Evolutionary conservation across 1,284 basidiomycete genomes (phyloP).

Genomic region (Coniferiporia sulphurascens): DNA sequence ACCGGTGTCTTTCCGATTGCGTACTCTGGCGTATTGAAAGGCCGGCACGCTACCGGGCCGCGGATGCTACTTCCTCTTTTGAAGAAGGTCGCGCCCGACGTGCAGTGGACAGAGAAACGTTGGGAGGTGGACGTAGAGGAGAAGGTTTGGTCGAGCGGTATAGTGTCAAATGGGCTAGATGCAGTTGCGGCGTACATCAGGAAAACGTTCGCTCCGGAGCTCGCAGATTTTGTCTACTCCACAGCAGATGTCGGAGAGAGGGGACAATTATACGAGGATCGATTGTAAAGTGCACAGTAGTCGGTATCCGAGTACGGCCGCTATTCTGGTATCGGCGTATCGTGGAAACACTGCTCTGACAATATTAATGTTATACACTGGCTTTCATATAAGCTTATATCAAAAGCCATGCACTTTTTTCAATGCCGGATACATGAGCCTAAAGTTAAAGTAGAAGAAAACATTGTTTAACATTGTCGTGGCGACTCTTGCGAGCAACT

Average conservation of each 20-base stretch:
- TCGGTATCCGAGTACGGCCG: too few relatives aligned
- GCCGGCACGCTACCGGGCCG: neutral
- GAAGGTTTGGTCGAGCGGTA: slow-evolving; percentile 3
- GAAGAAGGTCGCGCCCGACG: neutral
- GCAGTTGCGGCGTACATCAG: neutral
- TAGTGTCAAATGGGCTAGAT: neutral
- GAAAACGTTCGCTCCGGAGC: neutral
- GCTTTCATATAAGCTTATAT: too few relatives aligned
- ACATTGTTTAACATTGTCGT: too few relatives aligned
- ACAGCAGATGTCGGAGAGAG: neutral
- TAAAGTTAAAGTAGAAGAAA: too few relatives aligned
- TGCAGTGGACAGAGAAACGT: slow-evolving; percentile 2
- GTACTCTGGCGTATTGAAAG: neutral
- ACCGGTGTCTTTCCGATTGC: neutral
- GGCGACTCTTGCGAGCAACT: too few relatives aligned
- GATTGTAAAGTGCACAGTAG: neutral
- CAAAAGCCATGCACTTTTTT: too few relatives aligned
- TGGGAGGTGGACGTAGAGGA: neutral
- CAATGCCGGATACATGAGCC: too few relatives aligned
- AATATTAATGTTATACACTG: too few relatives aligned
- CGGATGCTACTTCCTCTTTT: neutral
- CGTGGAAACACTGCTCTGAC: too few relatives aligned
- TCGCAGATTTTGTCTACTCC: neutral
- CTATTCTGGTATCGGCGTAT: too few relatives aligned
- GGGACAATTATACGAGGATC: neutral